phyloP scores from a whole-genome alignment of 352 stramenopile genomes.

The Globisporangium iwayamae region DNA sequence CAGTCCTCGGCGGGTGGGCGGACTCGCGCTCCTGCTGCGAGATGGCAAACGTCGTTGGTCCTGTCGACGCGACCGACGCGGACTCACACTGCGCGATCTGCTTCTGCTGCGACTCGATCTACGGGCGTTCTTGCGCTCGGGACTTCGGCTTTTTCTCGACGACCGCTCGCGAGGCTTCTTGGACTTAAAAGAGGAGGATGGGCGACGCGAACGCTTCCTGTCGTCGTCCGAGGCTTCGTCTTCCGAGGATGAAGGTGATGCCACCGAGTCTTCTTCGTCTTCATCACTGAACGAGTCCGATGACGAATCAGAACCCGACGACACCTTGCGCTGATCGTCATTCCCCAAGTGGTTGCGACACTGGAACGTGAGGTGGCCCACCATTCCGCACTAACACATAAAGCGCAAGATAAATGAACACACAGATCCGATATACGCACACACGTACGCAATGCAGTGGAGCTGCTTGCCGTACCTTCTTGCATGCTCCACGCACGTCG shows the following conservation, averaged over 20 bases:
- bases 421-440: not conserved
- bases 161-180: conserved; percentile 12
- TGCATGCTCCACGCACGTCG: conserved; percentile 77
- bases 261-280: conserved; percentile 22
- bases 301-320: conserved; percentile 29
- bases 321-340: conserved; percentile 31
- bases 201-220: conserved; percentile 6
- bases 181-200: not conserved
- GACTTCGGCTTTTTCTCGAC: conserved; percentile 13
- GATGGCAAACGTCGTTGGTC: not conserved
- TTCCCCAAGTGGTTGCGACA: conserved; percentile 78
- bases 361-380: conserved; percentile 91
- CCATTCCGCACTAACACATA: conserved; percentile 69
- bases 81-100: conserved; percentile 15
- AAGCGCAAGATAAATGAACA: not conserved
- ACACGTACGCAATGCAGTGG: not conserved
- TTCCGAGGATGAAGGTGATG: conserved; percentile 4
- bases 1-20: conserved; percentile 3
- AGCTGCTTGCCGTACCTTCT: conserved; percentile 43
- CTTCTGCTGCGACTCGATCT: conserved; percentile 8
- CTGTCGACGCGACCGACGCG: not conserved
- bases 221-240: conserved; percentile 4
- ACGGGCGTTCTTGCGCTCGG: not conserved
- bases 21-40: conserved; percentile 18
- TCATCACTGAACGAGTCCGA: conserved; percentile 25